These are phyloP conservation scores for Sordariomycetes sp. DNA, from an alignment of 2,329 filamentous ascomycete species.

Conservation along the genomic window DNA sequence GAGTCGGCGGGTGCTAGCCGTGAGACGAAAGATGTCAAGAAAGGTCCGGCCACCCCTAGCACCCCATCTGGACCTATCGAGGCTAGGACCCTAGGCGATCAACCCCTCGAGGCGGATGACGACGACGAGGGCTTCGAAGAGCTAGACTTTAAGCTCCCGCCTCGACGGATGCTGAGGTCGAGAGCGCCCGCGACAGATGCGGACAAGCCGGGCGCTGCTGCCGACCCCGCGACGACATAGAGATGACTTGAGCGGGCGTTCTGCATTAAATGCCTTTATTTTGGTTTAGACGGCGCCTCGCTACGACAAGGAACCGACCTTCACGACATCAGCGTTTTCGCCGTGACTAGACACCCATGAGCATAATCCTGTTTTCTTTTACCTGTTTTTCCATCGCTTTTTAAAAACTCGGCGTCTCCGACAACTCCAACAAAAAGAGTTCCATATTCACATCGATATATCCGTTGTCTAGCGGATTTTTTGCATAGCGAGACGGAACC, in stretches of 20 bases:
- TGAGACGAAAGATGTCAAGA: not conserved
- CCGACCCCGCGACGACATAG: not conserved
- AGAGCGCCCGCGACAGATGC: not conserved
- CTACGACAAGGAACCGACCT: not conserved
- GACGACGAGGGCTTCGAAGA: constrained; percentile 1
- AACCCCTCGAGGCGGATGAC: constrained; percentile 1
- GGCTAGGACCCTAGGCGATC: not conserved
- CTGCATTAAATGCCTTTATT: not conserved
- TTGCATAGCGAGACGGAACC: no score
- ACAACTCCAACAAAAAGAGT: no score
- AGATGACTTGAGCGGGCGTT: not conserved
- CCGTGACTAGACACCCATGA: no score
- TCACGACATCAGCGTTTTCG: not conserved
- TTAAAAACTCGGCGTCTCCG: no score
- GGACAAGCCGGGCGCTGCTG: not conserved
- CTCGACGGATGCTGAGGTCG: not conserved
- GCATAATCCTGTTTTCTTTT: no score
- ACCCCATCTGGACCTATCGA: not conserved
- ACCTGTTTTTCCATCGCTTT: no score
- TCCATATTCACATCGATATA: no score
- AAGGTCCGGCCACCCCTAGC: not conserved
- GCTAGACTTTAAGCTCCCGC: not conserved
- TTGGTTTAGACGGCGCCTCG: not conserved
- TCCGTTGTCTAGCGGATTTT: no score
- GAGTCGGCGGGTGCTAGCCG: not conserved